These are phyloP conservation scores for Trichoderma guizhouense DNA, from an alignment of 2,329 filamentous ascomycete genomes.

Conservation along the genomic window DNA sequence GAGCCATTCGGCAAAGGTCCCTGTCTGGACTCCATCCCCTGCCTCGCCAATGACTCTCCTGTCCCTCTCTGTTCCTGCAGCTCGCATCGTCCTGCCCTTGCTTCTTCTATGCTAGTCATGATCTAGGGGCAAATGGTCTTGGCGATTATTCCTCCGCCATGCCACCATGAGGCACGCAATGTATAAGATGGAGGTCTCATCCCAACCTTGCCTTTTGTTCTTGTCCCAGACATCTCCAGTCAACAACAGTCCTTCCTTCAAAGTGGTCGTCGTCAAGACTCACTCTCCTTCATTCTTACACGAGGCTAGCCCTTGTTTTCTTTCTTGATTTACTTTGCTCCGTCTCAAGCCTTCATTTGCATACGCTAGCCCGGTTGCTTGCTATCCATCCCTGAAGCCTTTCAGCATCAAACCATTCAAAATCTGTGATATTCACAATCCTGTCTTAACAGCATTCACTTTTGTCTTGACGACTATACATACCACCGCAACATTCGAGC, in stretches of 20 bases:
- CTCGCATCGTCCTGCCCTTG: conserved; percentile 8
- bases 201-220: conserved; percentile 14
- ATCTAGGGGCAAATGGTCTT: not conserved
- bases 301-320: conserved; percentile 38
- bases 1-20: conserved; percentile 16
- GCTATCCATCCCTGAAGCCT: conserved; percentile 25
- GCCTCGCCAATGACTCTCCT: conserved; percentile 18
- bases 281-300: conserved; percentile 28
- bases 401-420: conserved; percentile 14
- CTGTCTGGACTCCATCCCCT: conserved; percentile 13
- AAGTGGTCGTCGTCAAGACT: conserved; percentile 31
- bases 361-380: conserved; percentile 13
- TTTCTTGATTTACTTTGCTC: conserved; percentile 1
- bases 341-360: not conserved
- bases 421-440: conserved; percentile 19
- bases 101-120: conserved; percentile 14
- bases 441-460: not conserved
- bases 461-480: conserved; percentile 29
- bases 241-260: conserved; percentile 23
- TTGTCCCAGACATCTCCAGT: conserved; percentile 16
- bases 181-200: conserved; percentile 17
- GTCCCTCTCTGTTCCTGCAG: conserved; percentile 19
- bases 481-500: conserved; percentile 21
- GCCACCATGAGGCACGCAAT: conserved; percentile 11
- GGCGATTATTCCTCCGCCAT: not conserved